Conservation (phyloP, 2,329 filamentous ascomycete species). For the Stagonosporopsis chrysanthemi region DNA sequence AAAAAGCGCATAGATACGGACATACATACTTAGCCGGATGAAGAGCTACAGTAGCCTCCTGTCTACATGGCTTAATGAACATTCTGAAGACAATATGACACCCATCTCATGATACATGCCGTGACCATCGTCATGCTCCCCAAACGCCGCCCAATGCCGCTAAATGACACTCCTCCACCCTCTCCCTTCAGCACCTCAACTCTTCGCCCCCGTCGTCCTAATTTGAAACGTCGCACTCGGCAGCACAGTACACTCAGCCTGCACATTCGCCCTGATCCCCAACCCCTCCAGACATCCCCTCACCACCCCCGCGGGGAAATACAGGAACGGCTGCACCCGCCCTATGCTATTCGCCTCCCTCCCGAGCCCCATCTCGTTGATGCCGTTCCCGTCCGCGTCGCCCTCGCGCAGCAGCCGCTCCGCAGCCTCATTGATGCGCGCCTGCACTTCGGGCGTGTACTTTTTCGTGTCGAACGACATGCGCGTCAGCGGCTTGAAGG, state of each 20-base stretch:
- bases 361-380: constrained; percentile 25
- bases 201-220: constrained; percentile 76
- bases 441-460: constrained; percentile 36
- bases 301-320: constrained; percentile 93
- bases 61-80: constrained; percentile 13
- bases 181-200: constrained; percentile 51
- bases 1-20: constrained; percentile 13
- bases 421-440: constrained; percentile 20
- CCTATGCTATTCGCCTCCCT: constrained; percentile 60
- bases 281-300: constrained; percentile 90
- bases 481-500: constrained; percentile 84
- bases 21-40: constrained; percentile 8
- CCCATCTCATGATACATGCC: background rate
- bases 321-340: constrained; percentile 71
- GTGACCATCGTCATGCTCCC: constrained; percentile 6
- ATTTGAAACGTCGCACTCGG: constrained; percentile 95
- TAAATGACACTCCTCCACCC: constrained; percentile 16
- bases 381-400: constrained; percentile 25
- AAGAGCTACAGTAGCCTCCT: constrained; percentile 16
- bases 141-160: constrained; percentile 46
- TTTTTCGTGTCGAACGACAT: constrained; percentile 78
- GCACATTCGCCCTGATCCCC: constrained; percentile 88
- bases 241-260: constrained; percentile 86
- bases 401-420: constrained; percentile 39
- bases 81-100: constrained; percentile 14